A percentile compares a stretch with the other conserved stretches of the same genome.
phyloP scores from a whole-genome alignment of 2,329 filamentous ascomycete species.

The Xylaria polymorpha region DNA sequence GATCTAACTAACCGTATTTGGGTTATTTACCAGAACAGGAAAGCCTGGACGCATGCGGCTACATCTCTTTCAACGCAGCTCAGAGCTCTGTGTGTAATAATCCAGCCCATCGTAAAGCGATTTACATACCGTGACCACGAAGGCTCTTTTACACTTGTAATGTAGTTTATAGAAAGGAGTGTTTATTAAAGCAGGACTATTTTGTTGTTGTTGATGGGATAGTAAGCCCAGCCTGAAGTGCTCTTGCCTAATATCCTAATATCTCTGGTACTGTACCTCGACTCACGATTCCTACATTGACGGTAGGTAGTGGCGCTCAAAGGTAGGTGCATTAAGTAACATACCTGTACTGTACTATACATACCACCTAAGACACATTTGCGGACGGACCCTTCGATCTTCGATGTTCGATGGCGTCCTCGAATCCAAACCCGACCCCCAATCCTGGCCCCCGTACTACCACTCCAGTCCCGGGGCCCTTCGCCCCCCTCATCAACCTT shows the following conservation, averaged over 20 bases:
- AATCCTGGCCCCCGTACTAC: too few relatives aligned
- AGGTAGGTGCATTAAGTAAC: too few relatives aligned
- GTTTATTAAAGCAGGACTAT: neutral
- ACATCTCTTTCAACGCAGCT: neutral
- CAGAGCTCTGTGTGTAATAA: neutral
- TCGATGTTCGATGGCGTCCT: neutral
- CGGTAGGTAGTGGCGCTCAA: too few relatives aligned
- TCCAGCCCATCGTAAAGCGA: neutral
- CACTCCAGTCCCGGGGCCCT: neutral
- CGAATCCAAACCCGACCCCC: neutral
- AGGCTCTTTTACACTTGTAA: neutral
- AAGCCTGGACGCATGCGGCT: constrained; percentile 12
- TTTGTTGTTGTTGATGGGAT: too few relatives aligned
- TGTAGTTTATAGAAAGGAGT: neutral
- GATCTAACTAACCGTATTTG: constrained; percentile 8
- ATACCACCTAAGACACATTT: too few relatives aligned
- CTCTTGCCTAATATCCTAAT: too few relatives aligned
- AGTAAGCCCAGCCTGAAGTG: too few relatives aligned
- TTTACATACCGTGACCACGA: neutral
- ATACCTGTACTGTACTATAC: too few relatives aligned
- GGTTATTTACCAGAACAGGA: constrained; percentile 1
- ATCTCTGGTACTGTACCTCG: too few relatives aligned
- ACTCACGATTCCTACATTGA: too few relatives aligned
- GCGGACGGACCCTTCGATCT: neutral
- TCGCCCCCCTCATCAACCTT: neutral